These are phyloP conservation scores for Fusarium buxicola DNA, from an alignment of 2,329 filamentous ascomycete genomes.

Conservation along the genomic window DNA sequence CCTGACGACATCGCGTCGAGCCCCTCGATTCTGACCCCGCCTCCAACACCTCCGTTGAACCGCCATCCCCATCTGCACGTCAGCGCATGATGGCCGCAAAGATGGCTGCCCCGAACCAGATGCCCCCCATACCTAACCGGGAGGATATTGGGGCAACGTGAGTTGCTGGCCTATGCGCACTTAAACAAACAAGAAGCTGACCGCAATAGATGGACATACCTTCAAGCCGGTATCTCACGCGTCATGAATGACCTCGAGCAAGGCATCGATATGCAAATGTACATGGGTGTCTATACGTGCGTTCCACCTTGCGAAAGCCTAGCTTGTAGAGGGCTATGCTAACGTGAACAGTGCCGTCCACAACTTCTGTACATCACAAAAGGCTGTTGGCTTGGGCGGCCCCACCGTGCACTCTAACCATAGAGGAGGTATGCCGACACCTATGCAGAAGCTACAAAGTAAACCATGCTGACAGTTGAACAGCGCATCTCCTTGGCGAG, in stretches of 20 bases:
- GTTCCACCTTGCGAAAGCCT: conserved; percentile 18
- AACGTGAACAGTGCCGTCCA: conserved; percentile 79
- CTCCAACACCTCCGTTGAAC: conserved; percentile 37
- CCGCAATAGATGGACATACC: conserved; percentile 81
- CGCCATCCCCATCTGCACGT: conserved; percentile 27
- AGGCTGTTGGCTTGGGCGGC: conserved; percentile 75
- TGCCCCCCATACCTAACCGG: conserved; percentile 69
- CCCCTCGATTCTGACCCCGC: conserved; percentile 46
- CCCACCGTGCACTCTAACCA: conserved; percentile 55
- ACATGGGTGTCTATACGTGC: conserved; percentile 97
- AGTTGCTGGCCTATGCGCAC: conserved; percentile 29
- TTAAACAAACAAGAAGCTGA: conserved; percentile 38
- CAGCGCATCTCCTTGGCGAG: conserved; percentile 93
- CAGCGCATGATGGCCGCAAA: conserved; percentile 50
- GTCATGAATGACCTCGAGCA: conserved; percentile 94
- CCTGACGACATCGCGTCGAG: conserved; percentile 41
- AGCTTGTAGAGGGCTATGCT: conserved; percentile 43
- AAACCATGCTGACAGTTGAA: conserved; percentile 26
- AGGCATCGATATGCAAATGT: conserved; percentile 95
- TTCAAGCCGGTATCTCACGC: conserved; percentile 87
- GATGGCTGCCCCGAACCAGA: conserved; percentile 54
- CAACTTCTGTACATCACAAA: conserved; percentile 99
- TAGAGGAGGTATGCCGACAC: conserved; percentile 68
- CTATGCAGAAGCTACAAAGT: background rate
- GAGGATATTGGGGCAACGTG: conserved; percentile 70